These are phyloP conservation scores for Cerioporus squamosus DNA, from an alignment of 1,284 basidiomycete genomes.

Conservation along the genomic window DNA sequence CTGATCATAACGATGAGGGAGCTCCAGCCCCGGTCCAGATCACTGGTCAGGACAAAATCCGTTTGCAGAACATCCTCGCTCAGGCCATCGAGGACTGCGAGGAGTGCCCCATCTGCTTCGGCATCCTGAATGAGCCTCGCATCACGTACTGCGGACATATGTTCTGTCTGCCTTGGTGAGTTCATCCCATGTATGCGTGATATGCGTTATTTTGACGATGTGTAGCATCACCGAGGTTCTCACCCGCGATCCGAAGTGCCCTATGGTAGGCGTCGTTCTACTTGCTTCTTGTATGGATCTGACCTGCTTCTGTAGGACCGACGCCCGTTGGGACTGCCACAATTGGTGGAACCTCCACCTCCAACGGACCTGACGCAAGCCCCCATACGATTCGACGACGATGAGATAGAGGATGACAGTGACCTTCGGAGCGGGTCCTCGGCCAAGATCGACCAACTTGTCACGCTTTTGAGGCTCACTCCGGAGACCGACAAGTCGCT, in stretches of 20 bases:
- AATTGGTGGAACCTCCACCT: conserved; percentile 72
- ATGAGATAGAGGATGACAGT: conserved; percentile 45
- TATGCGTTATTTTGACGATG: not conserved
- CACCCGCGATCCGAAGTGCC: conserved; percentile 71
- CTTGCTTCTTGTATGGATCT: not conserved
- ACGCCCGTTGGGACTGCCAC: conserved; percentile 57
- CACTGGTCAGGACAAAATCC: conserved; percentile 53
- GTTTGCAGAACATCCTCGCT: conserved; percentile 66
- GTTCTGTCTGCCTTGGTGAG: conserved; percentile 77
- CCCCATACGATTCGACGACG: conserved; percentile 40
- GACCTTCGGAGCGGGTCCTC: conserved; percentile 61
- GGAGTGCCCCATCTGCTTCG: conserved; percentile 85
- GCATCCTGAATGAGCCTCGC: conserved; percentile 65
- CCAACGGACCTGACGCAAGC: conserved; percentile 69
- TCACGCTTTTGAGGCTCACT: conserved; percentile 73
- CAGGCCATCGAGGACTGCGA: conserved; percentile 81
- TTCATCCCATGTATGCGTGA: not conserved
- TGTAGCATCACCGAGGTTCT: conserved; percentile 71
- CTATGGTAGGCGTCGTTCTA: conserved; percentile 58
- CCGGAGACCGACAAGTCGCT: conserved; percentile 76
- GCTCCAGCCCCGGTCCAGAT: conserved; percentile 39
- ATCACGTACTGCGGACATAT: conserved; percentile 82
- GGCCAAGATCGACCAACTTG: conserved; percentile 82
- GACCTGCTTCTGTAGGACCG: conserved; percentile 62
- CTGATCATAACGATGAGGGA: conserved; percentile 38